Evolutionary conservation across 2,329 filamentous ascomycete species (phyloP), one percentile per base, ranked within the genome.

Genomic region (Sporothrix inflata): DNA sequence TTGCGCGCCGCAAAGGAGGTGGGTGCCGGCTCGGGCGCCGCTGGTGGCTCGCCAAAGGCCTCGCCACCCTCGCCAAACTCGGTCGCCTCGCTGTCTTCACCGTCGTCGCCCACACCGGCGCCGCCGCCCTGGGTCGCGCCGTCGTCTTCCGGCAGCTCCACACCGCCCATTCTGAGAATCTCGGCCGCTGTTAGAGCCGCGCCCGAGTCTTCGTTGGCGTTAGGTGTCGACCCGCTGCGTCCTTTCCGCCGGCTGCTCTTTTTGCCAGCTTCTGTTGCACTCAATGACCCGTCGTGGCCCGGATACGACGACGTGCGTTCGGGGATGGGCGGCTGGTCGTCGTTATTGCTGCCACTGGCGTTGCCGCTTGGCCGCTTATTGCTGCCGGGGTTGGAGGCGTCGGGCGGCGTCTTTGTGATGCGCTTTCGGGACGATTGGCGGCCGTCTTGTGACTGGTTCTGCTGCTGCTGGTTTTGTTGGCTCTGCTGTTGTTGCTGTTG

Each of bases 41-140:
- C 65, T 47, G 34, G 7, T 9, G 21, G 19, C 34, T 60, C 51
- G 42, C 38, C 53, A 21, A 65, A 45, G n/a, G n/a, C 2, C 21
- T 69, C 67, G n/a, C 21, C 27, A 5, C 67, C 51, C 7, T 70
- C 55, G 24, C 40, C 68, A 38, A 47, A 63, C 40, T 70, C 55
- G 14, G 40, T 70, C 1, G 69, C 69, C 12, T 60, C 68, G 53
- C 68, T 70, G 55, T 65, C 57, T 21, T 42, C 42, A 3, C 57
- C 57, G 24, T 42, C 57, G 21, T 63, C 55, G 42, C 19, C 38
- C 2, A 42, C 11, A n/a, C 8, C 65, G 9, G 27, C 45, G 42
- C 42, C 24, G 12, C 47, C 69, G 6, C 34, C 16, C 9, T 40
- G 16, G 42, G 8, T 30, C 24, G 8, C 53, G 8, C 40, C 40